Evolutionary conservation across 176 grass and related monocot genomes (phyloP).

Genomic region (Carex parvula): DNA sequence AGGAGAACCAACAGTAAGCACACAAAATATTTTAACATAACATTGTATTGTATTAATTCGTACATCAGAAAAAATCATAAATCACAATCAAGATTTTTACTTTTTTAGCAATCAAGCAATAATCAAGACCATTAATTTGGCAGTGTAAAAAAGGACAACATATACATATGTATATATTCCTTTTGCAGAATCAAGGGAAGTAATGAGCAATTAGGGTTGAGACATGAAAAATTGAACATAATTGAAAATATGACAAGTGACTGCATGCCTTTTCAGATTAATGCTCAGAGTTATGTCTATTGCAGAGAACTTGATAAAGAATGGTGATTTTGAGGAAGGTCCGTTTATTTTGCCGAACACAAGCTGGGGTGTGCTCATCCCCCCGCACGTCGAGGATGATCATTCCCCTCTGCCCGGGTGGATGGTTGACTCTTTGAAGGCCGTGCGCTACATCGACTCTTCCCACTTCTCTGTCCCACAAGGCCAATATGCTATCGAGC

Average conservation of each 20-base stretch:
- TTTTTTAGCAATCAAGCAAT: background rate
- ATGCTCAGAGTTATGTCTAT: slow-evolving; percentile 2
- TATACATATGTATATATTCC: background rate
- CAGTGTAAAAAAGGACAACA: background rate
- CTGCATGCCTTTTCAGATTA: background rate
- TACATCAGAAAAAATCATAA: background rate
- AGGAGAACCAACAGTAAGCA: slow-evolving; percentile 56
- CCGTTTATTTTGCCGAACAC: slow-evolving; percentile 82
- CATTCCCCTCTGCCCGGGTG: slow-evolving; percentile 79
- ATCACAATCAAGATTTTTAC: background rate
- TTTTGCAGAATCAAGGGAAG: background rate
- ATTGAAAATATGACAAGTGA: background rate
- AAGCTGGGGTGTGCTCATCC: slow-evolving; percentile 74
- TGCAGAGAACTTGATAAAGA: slow-evolving; percentile 78
- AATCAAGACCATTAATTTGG: background rate
- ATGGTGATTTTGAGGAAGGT: slow-evolving; percentile 82
- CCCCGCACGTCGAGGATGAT: slow-evolving; percentile 47
- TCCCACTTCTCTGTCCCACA: slow-evolving; percentile 59
- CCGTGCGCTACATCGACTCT: slow-evolving; percentile 66
- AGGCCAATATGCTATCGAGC: slow-evolving; percentile 64
- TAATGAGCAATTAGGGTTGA: background rate
- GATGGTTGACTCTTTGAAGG: slow-evolving; percentile 95
- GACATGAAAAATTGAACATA: background rate
- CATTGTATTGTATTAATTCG: background rate
- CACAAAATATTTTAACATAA: background rate